Evolutionary conservation across 257 asterid species (phyloP).

Genomic region (Linaria vulgaris): DNA sequence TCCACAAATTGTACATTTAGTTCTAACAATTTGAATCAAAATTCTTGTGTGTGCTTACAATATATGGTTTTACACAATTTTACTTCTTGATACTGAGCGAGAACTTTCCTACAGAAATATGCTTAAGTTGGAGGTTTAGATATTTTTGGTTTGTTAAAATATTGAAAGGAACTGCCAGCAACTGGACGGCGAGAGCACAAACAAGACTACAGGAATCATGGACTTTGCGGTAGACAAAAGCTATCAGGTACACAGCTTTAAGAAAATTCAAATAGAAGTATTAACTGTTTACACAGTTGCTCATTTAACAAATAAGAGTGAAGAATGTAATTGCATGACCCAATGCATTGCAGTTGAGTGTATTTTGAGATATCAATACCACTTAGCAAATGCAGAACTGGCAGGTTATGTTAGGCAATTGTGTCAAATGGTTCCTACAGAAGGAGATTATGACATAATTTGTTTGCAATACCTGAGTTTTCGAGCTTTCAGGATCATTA

Average conservation of each 20-base stretch:
- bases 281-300: neutral
- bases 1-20: neutral
- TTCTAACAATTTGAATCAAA: neutral
- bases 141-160: too few species aligned
- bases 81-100: neutral
- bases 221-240: neutral
- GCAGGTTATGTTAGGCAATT: neutral
- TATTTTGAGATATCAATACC: neutral
- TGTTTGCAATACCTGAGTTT: constrained; percentile 52
- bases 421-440: neutral
- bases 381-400: neutral
- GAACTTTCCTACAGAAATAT: too few species aligned
- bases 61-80: neutral
- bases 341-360: neutral
- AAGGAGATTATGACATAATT: neutral
- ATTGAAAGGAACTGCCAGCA: neutral
- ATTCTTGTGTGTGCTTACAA: neutral
- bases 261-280: neutral
- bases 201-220: neutral
- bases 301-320: too few species aligned
- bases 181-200: constrained; percentile 6
- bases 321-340: neutral
- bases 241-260: neutral
- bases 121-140: too few species aligned
- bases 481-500: constrained; percentile 80